phyloP scores from a whole-genome alignment of 164 flowering plant genomes.

The Buxus sempervirens region DNA sequence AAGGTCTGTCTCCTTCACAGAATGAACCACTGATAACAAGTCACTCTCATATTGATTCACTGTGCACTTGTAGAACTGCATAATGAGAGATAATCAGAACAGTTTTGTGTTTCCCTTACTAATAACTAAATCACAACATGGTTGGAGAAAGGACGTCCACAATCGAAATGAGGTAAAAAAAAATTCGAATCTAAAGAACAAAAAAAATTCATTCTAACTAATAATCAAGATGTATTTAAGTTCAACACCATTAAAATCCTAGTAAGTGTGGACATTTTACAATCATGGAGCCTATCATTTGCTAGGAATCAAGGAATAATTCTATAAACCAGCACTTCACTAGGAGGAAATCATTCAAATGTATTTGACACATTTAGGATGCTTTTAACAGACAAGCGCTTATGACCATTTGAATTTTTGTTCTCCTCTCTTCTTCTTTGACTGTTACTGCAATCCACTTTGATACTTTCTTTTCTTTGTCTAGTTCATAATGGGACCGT shows the following conservation, averaged over 20 bases:
- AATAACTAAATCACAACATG: too few species aligned
- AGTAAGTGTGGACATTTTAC: not conserved
- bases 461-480: too few species aligned
- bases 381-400: too few species aligned
- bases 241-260: not conserved
- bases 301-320: not conserved
- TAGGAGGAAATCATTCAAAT: not conserved
- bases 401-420: too few species aligned
- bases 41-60: slow-evolving; percentile 60
- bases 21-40: slow-evolving; percentile 51
- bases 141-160: not conserved
- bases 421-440: too few species aligned
- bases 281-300: not conserved
- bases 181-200: not conserved
- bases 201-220: not conserved
- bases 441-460: too few species aligned
- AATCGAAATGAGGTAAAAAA: not conserved
- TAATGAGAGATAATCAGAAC: not conserved
- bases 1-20: slow-evolving; percentile 57
- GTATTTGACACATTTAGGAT: too few species aligned
- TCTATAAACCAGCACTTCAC: not conserved
- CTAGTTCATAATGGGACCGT: too few species aligned
- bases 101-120: not conserved
- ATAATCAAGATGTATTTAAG: not conserved
- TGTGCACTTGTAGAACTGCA: slow-evolving; percentile 56